A percentile compares a stretch with the other conserved stretches of the same genome.
These are phyloP conservation scores for Rubia occidens DNA, from an alignment of 305 asterid genomes.

Conservation along the genomic window DNA sequence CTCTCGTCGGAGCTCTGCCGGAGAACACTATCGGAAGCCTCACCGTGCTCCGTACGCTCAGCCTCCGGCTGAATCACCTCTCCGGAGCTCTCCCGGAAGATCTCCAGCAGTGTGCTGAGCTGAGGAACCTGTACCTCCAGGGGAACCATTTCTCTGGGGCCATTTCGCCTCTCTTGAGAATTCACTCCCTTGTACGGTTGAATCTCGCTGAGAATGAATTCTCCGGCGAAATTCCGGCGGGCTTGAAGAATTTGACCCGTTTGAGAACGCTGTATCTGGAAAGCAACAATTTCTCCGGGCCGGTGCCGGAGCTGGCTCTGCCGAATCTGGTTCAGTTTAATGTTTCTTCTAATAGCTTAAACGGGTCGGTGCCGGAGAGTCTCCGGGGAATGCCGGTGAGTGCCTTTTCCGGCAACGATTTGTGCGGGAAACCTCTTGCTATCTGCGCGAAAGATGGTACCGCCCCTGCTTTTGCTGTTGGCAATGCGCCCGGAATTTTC, in stretches of 20 bases:
- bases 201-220: conserved; percentile 63
- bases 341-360: conserved; percentile 60
- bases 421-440: conserved; percentile 70
- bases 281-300: conserved; percentile 50
- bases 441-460: conserved; percentile 34
- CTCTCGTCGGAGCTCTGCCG: conserved; percentile 59
- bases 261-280: conserved; percentile 66
- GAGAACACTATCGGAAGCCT: conserved; percentile 41
- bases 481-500: conserved; percentile 19
- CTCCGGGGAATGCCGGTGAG: conserved; percentile 29
- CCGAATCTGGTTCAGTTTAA: conserved; percentile 59
- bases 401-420: conserved; percentile 53
- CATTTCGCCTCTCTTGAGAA: conserved; percentile 30
- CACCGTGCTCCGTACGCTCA: conserved; percentile 50
- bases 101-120: conserved; percentile 40
- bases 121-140: conserved; percentile 71
- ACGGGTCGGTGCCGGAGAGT: conserved; percentile 70
- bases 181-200: conserved; percentile 49
- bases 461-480: conserved; percentile 27
- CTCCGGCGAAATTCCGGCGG: conserved; percentile 51
- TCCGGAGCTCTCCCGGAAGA: conserved; percentile 66
- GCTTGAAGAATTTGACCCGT: conserved; percentile 57
- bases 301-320: conserved; percentile 44
- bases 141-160: conserved; percentile 61
- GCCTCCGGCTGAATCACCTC: conserved; percentile 76